These are phyloP conservation scores for Coix lacrymajobi DNA, from an alignment of 176 grass and related monocot species.

Conservation along the genomic window DNA sequence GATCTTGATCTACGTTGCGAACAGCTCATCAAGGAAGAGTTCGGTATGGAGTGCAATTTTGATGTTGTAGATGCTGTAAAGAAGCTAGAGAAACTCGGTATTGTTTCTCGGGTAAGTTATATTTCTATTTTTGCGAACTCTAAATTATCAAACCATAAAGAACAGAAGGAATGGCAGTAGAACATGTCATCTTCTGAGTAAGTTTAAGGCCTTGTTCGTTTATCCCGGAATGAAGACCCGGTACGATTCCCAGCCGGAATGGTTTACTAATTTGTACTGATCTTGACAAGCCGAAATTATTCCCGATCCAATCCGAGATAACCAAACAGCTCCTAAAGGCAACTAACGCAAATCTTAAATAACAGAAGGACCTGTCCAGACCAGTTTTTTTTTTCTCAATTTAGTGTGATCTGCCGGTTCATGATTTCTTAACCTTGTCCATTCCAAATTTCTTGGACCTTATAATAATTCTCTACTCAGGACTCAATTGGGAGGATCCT, in stretches of 20 bases:
- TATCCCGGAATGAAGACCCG: too few species aligned
- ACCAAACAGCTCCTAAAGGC: background rate
- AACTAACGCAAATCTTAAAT: background rate
- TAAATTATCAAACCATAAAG: too few species aligned
- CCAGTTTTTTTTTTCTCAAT: background rate
- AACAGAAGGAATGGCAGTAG: too few species aligned
- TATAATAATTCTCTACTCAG: constrained; percentile 31
- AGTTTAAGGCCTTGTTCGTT: too few species aligned
- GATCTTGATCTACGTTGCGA: constrained; percentile 82
- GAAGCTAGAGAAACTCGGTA: constrained; percentile 85
- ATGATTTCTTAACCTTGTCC: background rate
- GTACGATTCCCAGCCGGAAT: too few species aligned
- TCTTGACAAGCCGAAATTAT: too few species aligned
- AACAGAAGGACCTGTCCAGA: background rate
- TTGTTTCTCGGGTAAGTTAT: constrained; percentile 81
- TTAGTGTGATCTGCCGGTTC: background rate
- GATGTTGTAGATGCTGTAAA: constrained; percentile 82
- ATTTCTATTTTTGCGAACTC: too few species aligned
- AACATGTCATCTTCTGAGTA: too few species aligned
- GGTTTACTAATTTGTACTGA: too few species aligned
- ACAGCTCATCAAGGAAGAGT: constrained; percentile 80
- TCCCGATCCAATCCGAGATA: too few species aligned
- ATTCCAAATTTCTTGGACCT: background rate
- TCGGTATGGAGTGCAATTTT: constrained; percentile 72
- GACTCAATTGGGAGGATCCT: constrained; percentile 61